Percentiles rank a stretch among this genome's conserved stretches.
Evolutionary conservation across 768 basidiomycete species (phyloP).

Genomic region (Hysterangium stoloniferum): DNA sequence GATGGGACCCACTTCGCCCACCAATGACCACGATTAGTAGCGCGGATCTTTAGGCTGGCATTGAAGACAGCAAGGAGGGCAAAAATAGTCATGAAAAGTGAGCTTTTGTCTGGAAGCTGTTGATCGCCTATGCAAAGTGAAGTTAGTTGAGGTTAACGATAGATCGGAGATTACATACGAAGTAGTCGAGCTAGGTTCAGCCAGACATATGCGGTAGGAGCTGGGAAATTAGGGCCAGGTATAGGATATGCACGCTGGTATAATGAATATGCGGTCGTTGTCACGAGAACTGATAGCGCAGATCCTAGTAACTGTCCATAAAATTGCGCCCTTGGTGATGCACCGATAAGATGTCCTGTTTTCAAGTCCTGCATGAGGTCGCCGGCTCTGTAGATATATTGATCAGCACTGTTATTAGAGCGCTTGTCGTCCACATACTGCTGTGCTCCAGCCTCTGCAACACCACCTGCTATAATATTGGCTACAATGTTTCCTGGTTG

Average conservation of each 20-base stretch:
- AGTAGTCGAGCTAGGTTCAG: constrained; percentile 65
- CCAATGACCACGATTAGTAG: constrained; percentile 37
- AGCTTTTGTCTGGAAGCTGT: constrained; percentile 67
- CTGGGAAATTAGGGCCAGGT: constrained; percentile 92
- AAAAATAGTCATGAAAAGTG: constrained; percentile 72
- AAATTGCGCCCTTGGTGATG: constrained; percentile 91
- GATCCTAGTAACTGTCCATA: constrained; percentile 91
- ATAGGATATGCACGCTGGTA: constrained; percentile 85
- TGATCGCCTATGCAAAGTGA: constrained; percentile 55
- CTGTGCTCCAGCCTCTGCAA: constrained; percentile 93
- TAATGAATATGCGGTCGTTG: constrained; percentile 77
- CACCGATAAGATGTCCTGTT: constrained; percentile 87
- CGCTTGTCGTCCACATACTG: constrained; percentile 59
- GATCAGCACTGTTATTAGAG: not conserved
- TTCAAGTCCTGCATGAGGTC: constrained; percentile 99
- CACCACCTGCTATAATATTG: constrained; percentile 93
- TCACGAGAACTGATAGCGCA: constrained; percentile 79
- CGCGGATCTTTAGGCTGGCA: constrained; percentile 59
- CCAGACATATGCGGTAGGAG: constrained; percentile 95
- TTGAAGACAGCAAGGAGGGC: constrained; percentile 62
- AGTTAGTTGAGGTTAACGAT: not conserved
- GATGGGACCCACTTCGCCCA: constrained; percentile 82
- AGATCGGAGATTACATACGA: constrained; percentile 38
- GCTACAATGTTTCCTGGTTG: constrained; percentile 96
- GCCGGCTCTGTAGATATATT: constrained; percentile 54